A percentile compares a stretch with the other conserved stretches of the same genome.
Conservation (phyloP, 805 yeast genomes). For the Aciculoconidium aculeatum region DNA sequence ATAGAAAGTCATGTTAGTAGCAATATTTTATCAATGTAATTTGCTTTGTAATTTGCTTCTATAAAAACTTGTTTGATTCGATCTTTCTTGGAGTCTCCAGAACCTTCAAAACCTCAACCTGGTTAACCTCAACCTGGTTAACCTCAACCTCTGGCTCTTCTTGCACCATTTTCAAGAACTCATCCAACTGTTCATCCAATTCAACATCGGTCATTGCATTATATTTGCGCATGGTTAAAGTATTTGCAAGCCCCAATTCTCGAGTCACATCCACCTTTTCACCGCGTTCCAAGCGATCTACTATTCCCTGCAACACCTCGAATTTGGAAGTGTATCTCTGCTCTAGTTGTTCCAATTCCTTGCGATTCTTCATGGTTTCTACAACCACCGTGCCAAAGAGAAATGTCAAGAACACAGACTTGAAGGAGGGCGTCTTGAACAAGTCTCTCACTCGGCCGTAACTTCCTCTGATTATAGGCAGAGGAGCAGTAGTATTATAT, state of each 20-base stretch:
- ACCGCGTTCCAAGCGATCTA: conserved; percentile 23
- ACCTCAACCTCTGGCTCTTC: conserved; percentile 3
- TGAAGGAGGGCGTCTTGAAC: conserved; percentile 29
- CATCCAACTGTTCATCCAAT: conserved; percentile 33
- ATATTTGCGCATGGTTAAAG: conserved; percentile 34
- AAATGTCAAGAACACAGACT: conserved; percentile 32
- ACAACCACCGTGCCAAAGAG: conserved; percentile 42
- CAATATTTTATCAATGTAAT: conserved; percentile 1
- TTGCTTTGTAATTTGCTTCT: neutral
- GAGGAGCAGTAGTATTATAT: no score
- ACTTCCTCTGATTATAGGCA: no score
- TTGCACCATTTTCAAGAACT: conserved; percentile 23
- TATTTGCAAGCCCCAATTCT: conserved; percentile 36
- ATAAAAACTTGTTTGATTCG: conserved; percentile 9
- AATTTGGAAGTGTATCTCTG: conserved; percentile 35
- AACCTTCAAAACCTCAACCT: neutral
- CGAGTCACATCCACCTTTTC: conserved; percentile 37
- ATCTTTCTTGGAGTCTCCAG: conserved; percentile 1
- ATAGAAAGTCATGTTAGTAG: neutral
- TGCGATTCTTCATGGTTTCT: conserved; percentile 42
- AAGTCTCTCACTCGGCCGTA: conserved; percentile 18
- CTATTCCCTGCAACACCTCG: conserved; percentile 25
- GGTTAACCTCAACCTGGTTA: neutral
- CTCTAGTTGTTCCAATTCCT: conserved; percentile 36
- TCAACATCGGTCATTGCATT: conserved; percentile 30